phyloP scores from a whole-genome alignment of 306 rosid genomes.

The Quillaja saponaria region DNA sequence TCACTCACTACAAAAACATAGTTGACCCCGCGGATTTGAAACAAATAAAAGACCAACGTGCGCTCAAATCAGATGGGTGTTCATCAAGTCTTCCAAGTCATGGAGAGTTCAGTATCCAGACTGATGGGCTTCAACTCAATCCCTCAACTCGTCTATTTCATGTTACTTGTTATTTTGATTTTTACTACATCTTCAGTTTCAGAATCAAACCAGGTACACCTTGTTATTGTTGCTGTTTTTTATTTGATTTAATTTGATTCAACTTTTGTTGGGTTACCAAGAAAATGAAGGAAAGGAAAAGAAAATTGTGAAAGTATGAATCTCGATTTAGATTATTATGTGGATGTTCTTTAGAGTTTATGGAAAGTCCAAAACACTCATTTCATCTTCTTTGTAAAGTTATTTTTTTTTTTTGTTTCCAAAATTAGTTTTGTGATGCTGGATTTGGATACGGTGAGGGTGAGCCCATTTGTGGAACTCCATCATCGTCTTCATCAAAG shows the following conservation, averaged over 20 bases:
- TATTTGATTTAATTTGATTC: neutral
- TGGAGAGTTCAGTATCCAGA: too few species aligned
- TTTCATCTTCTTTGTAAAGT: neutral
- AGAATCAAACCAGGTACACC: conserved; percentile 56
- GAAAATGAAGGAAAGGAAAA: conserved; percentile 5
- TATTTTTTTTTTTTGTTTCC: neutral
- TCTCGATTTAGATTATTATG: neutral
- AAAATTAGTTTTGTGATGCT: conserved; percentile 69
- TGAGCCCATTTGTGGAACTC: conserved; percentile 42
- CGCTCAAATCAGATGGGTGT: too few species aligned
- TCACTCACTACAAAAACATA: too few species aligned
- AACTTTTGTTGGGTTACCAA: conserved; percentile 15
- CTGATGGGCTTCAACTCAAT: conserved; percentile 10
- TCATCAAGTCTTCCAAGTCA: too few species aligned
- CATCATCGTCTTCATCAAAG: conserved; percentile 44
- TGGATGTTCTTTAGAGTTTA: neutral
- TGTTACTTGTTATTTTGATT: conserved; percentile 21
- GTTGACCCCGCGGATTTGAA: too few species aligned
- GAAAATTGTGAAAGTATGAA: too few species aligned
- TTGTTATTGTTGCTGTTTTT: neutral
- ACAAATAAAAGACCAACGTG: too few species aligned
- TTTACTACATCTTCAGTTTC: conserved; percentile 35
- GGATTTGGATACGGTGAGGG: conserved; percentile 56
- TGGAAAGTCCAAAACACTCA: neutral
- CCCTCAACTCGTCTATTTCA: neutral